Base-by-base conservation (phyloP, 139 green algal species). In the Dunaliella primolecta region DNA sequence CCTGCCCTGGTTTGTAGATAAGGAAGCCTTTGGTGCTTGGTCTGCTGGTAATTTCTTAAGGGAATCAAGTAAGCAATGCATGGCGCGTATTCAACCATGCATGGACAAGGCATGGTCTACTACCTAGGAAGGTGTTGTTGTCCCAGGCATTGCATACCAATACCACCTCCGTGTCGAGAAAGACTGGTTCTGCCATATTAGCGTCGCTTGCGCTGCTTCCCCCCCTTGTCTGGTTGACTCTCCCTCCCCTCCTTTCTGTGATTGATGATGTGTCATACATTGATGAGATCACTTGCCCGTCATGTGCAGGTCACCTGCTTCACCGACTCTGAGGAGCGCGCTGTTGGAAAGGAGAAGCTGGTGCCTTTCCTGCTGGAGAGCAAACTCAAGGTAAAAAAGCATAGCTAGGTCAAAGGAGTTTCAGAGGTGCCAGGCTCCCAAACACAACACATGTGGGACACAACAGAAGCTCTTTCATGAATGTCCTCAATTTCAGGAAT, bases 351-450 rank as follows among this genome's bases (percentile, higher is more conserved):
- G 84, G 81, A 88, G 32, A 38, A 80, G 36, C 77, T 87, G 57
- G 84, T 90, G n/a, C 87, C 87, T 25, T 90, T 90, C 87, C 27
- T 86, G 64, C 76, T 88, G 31, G 84, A 90, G 84, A 36, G 55
- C 31, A 88, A 86, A 70, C 87, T 90, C 37, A 86, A 88, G 85
- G 85, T 84, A n/a, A n/a, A n/a, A n/a, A n/a, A n/a, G n/a, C n/a
- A n/a, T n/a, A n/a, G n/a, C n/a, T n/a, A n/a, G 81, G 30, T 56
- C 37, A 21, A 7, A 82, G 11, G 20, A 57, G 75, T 24, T 35
- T 24, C 29, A 34, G 75, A 11, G 24, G 24, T 21, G 75, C 29
- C 21, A 36, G 75, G 75, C 20, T 64, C 25, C n/a, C n/a, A n/a
- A n/a, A 56, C 21, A 30, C 15, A 57, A 80, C 82, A 37, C 29